Conservation (phyloP, 106 monocot species). For the Agapanthus africanus region DNA sequence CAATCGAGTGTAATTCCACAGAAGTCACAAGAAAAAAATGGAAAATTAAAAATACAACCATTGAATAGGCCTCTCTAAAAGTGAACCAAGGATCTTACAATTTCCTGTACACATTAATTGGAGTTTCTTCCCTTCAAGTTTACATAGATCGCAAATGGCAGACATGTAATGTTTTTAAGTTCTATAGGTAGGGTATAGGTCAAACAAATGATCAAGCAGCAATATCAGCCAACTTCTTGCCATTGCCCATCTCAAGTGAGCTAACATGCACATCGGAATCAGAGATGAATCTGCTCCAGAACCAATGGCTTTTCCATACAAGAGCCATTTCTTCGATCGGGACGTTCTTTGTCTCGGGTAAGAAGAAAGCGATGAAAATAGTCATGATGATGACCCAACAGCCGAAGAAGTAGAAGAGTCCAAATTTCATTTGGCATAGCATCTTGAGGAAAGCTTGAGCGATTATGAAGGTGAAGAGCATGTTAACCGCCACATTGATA, state of each 20-base stretch:
- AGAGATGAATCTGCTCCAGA: conserved; percentile 33
- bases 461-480: conserved; percentile 59
- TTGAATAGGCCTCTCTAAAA: too few species aligned
- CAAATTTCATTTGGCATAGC: conserved; percentile 55
- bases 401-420: conserved; percentile 59
- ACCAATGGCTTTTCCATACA: conserved; percentile 43
- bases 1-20: too few species aligned
- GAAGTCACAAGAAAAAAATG: too few species aligned
- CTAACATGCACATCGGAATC: conserved; percentile 16
- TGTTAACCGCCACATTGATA: conserved; percentile 54
- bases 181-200: too few species aligned
- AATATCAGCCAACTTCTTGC: too few species aligned
- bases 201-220: too few species aligned
- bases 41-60: too few species aligned
- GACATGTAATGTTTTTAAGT: too few species aligned
- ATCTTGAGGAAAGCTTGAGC: conserved; percentile 42
- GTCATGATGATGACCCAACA: conserved; percentile 55
- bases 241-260: conserved; percentile 30
- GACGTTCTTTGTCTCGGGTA: conserved; percentile 64
- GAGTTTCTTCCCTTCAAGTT: too few species aligned
- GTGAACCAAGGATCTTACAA: too few species aligned
- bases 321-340: conserved; percentile 63
- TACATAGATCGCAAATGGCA: too few species aligned
- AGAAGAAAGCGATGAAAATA: conserved; percentile 39
- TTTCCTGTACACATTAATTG: too few species aligned